Evolutionary conservation across 2,329 filamentous ascomycete species (phyloP).

Genomic region (Coniochaeta sp.): DNA sequence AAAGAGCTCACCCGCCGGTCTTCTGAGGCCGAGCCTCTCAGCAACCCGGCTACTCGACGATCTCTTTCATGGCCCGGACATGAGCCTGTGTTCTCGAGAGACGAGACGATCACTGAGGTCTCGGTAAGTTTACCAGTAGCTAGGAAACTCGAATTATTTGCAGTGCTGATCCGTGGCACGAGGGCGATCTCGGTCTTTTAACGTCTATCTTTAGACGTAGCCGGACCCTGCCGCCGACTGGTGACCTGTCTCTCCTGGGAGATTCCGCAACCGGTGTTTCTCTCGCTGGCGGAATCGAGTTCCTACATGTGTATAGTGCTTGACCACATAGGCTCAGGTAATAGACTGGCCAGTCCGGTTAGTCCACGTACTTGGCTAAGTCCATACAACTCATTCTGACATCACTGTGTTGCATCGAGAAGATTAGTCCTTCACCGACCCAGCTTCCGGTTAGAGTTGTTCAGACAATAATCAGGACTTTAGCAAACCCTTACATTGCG

Average conservation of each 20-base stretch:
- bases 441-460: background rate
- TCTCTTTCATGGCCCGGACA: background rate
- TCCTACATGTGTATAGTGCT: background rate
- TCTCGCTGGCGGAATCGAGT: background rate
- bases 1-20: background rate
- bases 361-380: background rate
- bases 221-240: background rate
- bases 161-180: background rate
- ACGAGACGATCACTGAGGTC: background rate
- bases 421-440: background rate
- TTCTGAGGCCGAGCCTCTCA: background rate
- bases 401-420: background rate
- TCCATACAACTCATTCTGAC: background rate
- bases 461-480: background rate
- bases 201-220: background rate
- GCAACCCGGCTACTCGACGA: background rate
- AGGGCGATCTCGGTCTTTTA: background rate
- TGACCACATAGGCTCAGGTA: background rate
- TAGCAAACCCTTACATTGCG: background rate
- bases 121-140: background rate
- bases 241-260: background rate
- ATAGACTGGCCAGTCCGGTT: background rate
- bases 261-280: background rate
- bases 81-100: background rate
- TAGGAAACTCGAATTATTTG: background rate